phyloP scores from a whole-genome alignment of 225 moss, liverwort and hornwort species.

The Pseudisothecium myosuroides region DNA sequence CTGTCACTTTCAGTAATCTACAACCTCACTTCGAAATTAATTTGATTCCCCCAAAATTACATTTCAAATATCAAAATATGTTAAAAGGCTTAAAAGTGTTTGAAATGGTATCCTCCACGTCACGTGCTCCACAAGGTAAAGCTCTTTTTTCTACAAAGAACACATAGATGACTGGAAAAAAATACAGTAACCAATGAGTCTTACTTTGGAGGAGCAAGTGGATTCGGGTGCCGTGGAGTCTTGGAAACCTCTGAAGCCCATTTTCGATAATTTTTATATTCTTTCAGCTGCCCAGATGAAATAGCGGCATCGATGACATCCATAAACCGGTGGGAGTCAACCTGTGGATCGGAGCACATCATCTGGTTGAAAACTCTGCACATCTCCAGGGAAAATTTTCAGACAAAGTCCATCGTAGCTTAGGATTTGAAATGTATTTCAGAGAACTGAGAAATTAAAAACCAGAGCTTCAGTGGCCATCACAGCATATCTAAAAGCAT shows the following conservation, averaged over 20 bases:
- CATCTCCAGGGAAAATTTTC: background rate
- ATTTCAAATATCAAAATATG: background rate
- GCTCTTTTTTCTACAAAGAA: background rate
- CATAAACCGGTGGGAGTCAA: conserved; percentile 52
- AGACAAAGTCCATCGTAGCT: background rate
- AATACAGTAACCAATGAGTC: background rate
- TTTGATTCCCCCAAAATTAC: background rate
- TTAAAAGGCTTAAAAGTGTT: background rate
- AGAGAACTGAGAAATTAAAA: background rate
- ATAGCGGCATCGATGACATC: conserved; percentile 61
- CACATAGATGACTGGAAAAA: background rate
- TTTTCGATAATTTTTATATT: conserved; percentile 60
- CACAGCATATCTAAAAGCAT: background rate
- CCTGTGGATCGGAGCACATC: conserved; percentile 43
- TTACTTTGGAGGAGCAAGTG: conserved; percentile 47
- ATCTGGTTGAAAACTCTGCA: conserved; percentile 56
- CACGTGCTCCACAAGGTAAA: background rate
- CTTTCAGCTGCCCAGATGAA: conserved; percentile 61
- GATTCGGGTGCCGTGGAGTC: conserved; percentile 46
- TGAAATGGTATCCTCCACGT: background rate
- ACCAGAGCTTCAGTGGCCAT: background rate
- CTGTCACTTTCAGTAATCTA: background rate
- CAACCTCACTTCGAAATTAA: background rate
- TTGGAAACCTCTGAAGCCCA: conserved; percentile 76
- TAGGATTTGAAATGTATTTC: background rate